Evolutionary conservation across 345 rosid species (phyloP).

Genomic region (Heritiera littoralis): DNA sequence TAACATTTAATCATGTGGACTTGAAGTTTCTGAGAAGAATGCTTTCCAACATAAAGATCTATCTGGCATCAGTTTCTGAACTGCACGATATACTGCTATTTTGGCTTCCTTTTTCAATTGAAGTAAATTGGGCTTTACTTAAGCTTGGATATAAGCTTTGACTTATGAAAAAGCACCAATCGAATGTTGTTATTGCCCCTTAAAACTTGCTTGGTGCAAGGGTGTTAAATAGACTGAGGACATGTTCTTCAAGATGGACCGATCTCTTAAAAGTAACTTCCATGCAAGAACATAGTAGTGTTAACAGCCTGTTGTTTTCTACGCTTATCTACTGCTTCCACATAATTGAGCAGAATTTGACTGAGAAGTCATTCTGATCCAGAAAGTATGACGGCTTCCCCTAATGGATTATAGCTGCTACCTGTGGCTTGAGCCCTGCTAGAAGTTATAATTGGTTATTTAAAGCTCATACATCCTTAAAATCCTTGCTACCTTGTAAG

Average conservation of each 20-base stretch:
- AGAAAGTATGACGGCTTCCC: background rate
- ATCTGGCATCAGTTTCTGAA: background rate
- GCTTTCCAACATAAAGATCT: background rate
- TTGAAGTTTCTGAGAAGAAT: background rate
- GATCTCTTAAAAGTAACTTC: background rate
- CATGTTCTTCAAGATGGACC: background rate
- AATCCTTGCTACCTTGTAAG: background rate
- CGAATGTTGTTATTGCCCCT: background rate
- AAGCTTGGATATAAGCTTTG: background rate
- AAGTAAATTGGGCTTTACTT: background rate
- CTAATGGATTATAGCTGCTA: background rate
- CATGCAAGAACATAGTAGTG: background rate
- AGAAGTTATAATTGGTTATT: constrained; percentile 4
- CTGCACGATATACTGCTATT: background rate
- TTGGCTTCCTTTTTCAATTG: constrained; percentile 3
- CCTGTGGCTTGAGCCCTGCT: background rate
- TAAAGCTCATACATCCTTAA: background rate
- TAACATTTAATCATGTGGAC: background rate
- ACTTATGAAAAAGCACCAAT: background rate
- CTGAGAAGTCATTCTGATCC: background rate
- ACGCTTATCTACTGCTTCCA: background rate
- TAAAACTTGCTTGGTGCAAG: background rate
- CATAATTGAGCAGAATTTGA: background rate
- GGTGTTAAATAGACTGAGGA: background rate
- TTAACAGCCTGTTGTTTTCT: background rate